Evolutionary conservation across 2,329 filamentous ascomycete genomes (phyloP), one percentile per base, ranked within the genome.

Genomic region (Clarireedia hainanense): DNA sequence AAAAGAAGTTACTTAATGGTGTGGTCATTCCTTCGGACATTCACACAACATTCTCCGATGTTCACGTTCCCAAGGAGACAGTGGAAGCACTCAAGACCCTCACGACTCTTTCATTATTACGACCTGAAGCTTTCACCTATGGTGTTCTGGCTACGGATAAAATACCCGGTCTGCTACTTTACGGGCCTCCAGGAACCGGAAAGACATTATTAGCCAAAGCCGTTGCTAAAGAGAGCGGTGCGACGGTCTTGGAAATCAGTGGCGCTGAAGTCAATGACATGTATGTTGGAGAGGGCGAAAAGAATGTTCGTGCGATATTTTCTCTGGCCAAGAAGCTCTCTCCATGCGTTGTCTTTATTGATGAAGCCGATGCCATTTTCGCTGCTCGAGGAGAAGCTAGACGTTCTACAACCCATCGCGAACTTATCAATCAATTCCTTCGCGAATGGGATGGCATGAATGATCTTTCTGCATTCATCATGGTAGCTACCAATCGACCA

Each of bases 401-500:
- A 27, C 46, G 51, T n/a, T 48, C 37, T 3, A 42, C 36, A 1
- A 51, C 60, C 10, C 89, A 95, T 64, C 83, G 91, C 50, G 92
- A 96, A 69, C 86, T 94, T 54, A 91, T 97, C 70, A 99, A 96
- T 68, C 92, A 99, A 72, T 97, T 97, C 70, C 75, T 99, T 50
- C 87, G 91, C 53, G 92, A 97, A 70, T 97, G 92, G 94, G 94
- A 97, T 65, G 94, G 94, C 10, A 86, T 97, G 76, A 76, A 76
- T 53, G 87, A 88, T 64, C 80, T 84, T 47, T 88, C 87, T 17
- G 90, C 92, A 2, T 97, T 99, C 70, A 92, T 99, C 71, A 96
- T 99, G 91, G 91, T 97, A 0, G 92, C 94, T 27, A 97, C 91
- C 7, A 97, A 99, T 71, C 80, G 92, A 9, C 94, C 94, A 0